Evolutionary conservation across 306 rosid species (phyloP).

Genomic region (Cajanus cajan): DNA sequence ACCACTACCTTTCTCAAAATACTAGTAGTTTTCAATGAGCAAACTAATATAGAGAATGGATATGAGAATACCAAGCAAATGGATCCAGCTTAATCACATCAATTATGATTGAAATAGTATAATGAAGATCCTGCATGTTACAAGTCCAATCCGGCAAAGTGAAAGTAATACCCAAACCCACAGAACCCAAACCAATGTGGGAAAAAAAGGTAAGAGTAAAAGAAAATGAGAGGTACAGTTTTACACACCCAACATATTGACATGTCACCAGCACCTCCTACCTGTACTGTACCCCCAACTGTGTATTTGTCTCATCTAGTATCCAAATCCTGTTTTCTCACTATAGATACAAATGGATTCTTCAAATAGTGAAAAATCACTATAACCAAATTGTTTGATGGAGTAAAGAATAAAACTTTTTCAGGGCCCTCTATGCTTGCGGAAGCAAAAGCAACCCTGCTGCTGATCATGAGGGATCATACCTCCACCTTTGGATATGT

Average conservation of each 20-base stretch:
- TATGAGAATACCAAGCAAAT: slow-evolving; percentile 19
- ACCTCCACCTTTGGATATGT: slow-evolving; percentile 97
- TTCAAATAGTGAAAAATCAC: slow-evolving; percentile 61
- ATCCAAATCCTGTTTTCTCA: slow-evolving; percentile 48
- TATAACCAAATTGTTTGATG: slow-evolving; percentile 43
- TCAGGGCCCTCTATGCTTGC: slow-evolving; percentile 80
- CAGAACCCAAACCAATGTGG: slow-evolving; percentile 34
- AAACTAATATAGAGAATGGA: not conserved
- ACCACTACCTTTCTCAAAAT: not conserved
- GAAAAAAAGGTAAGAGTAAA: slow-evolving; percentile 29
- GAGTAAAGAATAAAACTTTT: slow-evolving; percentile 12
- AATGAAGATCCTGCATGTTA: slow-evolving; percentile 43
- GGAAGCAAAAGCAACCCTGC: slow-evolving; percentile 88
- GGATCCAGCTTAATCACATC: slow-evolving; percentile 41
- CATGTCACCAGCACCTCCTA: slow-evolving; percentile 39
- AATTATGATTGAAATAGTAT: slow-evolving; percentile 37
- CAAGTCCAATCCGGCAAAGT: slow-evolving; percentile 31
- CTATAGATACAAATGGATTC: slow-evolving; percentile 52
- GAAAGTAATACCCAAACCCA: slow-evolving; percentile 37
- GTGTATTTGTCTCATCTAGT: slow-evolving; percentile 44
- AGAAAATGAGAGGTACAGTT: slow-evolving; percentile 44
- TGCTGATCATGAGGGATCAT: slow-evolving; percentile 94
- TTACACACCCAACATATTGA: slow-evolving; percentile 48
- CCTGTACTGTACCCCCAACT: slow-evolving; percentile 54
- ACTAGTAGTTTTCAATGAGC: not conserved